Evolutionary conservation across 2,329 filamentous ascomycete genomes (phyloP).

Genomic region (Pseudonectria foliicola): DNA sequence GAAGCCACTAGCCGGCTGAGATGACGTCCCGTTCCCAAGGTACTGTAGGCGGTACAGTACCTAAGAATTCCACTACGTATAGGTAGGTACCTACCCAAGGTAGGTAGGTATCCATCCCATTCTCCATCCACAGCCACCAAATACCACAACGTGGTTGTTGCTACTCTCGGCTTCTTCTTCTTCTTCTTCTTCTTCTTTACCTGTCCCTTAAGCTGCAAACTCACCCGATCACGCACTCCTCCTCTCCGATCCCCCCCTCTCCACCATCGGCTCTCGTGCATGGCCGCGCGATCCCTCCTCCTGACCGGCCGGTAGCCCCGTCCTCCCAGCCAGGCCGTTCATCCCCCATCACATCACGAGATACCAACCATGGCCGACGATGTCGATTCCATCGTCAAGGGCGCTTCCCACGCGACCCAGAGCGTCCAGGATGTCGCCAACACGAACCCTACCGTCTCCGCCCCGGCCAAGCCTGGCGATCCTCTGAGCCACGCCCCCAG

Average conservation of each 20-base stretch:
- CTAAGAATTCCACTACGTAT: too few relatives aligned
- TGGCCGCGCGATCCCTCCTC: slow-evolving; percentile 13
- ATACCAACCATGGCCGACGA: slow-evolving; percentile 49
- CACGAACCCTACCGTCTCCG: slow-evolving; percentile 37
- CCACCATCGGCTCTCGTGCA: slow-evolving; percentile 6
- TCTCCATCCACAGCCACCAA: too few relatives aligned
- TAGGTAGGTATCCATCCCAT: too few relatives aligned
- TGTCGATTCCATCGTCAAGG: slow-evolving; percentile 89
- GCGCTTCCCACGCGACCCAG: slow-evolving; percentile 62
- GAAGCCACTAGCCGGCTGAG: too few relatives aligned
- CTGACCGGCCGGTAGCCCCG: slow-evolving; percentile 18
- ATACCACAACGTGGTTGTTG: too few relatives aligned
- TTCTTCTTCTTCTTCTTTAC: not conserved
- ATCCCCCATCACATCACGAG: not conserved
- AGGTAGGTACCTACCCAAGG: too few relatives aligned
- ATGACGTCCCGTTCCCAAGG: too few relatives aligned
- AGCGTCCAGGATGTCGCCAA: slow-evolving; percentile 33
- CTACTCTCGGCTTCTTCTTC: too few relatives aligned
- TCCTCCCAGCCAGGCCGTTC: slow-evolving; percentile 9
- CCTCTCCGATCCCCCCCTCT: slow-evolving; percentile 3
- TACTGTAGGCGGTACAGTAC: too few relatives aligned
- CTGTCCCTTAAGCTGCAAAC: not conserved
- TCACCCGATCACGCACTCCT: slow-evolving; percentile 3
- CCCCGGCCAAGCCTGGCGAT: slow-evolving; percentile 48
- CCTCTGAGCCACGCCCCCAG: slow-evolving; percentile 78